Percentiles rank a stretch among this genome's conserved stretches.
phyloP scores from a whole-genome alignment of 352 stramenopile species.

The Phytophthora crassamura region DNA sequence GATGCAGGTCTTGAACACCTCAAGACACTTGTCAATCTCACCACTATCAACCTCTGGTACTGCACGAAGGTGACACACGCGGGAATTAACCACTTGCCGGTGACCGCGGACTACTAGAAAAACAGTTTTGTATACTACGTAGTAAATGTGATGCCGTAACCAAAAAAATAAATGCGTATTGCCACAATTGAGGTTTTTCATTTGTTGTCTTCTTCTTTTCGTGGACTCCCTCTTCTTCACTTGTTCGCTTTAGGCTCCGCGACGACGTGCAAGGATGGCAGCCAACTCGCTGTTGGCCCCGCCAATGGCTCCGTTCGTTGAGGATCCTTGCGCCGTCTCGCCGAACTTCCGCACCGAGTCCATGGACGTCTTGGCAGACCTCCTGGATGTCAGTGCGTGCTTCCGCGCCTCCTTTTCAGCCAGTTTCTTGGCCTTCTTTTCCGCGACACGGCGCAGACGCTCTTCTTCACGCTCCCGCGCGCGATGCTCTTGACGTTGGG shows the following conservation, averaged over 20 bases:
- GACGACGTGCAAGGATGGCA: constrained; percentile 77
- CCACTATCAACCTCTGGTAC: constrained; percentile 82
- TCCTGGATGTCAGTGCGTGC: constrained; percentile 44
- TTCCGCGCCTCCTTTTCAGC: constrained; percentile 74
- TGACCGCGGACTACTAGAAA: constrained; percentile 49
- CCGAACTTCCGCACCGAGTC: constrained; percentile 84
- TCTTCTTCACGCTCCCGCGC: constrained; percentile 75
- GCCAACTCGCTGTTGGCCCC: constrained; percentile 85
- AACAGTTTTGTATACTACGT: no score
- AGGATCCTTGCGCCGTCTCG: constrained; percentile 51
- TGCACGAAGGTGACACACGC: constrained; percentile 74
- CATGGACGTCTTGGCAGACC: constrained; percentile 56
- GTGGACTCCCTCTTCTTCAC: neutral
- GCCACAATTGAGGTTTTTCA: constrained; percentile 31
- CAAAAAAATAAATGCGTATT: no score
- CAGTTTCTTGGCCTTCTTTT: constrained; percentile 91
- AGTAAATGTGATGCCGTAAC: no score
- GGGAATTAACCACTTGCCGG: constrained; percentile 60
- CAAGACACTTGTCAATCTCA: constrained; percentile 51
- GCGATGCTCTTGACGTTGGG: constrained; percentile 70
- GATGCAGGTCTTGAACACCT: constrained; percentile 63
- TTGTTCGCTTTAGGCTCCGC: constrained; percentile 37
- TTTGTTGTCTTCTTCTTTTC: constrained; percentile 14
- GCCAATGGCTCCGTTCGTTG: constrained; percentile 53
- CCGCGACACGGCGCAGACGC: constrained; percentile 75